phyloP scores from a whole-genome alignment of 2,329 filamentous ascomycete genomes.

The Herpotrichia juniperi region DNA sequence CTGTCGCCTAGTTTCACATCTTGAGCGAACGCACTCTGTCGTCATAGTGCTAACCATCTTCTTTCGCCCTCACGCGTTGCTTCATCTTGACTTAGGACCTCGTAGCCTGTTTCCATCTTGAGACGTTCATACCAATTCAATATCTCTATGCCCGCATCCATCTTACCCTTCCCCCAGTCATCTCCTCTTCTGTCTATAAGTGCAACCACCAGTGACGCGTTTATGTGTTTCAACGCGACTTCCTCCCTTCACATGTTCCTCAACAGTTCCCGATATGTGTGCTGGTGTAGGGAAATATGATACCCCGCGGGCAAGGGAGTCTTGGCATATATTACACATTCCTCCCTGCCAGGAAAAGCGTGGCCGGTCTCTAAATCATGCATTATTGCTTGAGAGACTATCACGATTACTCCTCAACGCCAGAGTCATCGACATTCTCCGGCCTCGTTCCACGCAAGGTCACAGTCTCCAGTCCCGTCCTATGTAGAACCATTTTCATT shows the following conservation, averaged over 20 bases:
- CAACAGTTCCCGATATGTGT: slow-evolving; percentile 18
- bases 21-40: too few relatives aligned
- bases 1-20: too few relatives aligned
- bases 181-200: background rate
- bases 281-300: slow-evolving; percentile 15
- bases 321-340: slow-evolving; percentile 33
- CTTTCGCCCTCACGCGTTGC: too few relatives aligned
- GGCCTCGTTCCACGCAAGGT: slow-evolving; percentile 34
- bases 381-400: slow-evolving; percentile 20
- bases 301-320: slow-evolving; percentile 20
- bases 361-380: slow-evolving; percentile 18
- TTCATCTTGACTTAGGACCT: too few relatives aligned
- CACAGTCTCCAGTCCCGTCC: slow-evolving; percentile 27
- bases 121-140: background rate
- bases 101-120: background rate
- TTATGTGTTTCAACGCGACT: slow-evolving; percentile 6
- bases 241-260: slow-evolving; percentile 18
- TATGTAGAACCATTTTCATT: slow-evolving; percentile 32
- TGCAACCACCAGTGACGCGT: slow-evolving; percentile 6
- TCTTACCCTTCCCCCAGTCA: background rate
- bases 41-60: too few relatives aligned
- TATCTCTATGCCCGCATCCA: background rate
- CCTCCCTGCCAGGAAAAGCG: slow-evolving; percentile 25
- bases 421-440: slow-evolving; percentile 27
- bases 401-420: slow-evolving; percentile 21